Conservation (phyloP, 768 basidiomycete genomes). For the Lepiota subincarnata region DNA sequence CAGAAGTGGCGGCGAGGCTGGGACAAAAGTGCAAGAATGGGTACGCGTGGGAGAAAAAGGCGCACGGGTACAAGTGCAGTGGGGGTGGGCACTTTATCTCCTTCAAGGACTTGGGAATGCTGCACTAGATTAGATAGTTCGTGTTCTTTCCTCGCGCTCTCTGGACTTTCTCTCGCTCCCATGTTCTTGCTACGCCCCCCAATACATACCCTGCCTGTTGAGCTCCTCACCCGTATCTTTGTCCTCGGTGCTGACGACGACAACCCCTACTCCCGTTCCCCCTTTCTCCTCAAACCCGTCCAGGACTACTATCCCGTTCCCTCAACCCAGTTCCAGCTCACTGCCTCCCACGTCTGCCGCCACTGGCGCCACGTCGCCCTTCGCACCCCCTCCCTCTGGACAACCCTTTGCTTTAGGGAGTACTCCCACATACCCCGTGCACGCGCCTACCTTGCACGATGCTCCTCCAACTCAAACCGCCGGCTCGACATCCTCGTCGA, state of each 20-base stretch:
- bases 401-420: constrained; percentile 49
- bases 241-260: constrained; percentile 44
- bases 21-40: constrained; percentile 11
- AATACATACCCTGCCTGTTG: constrained; percentile 51
- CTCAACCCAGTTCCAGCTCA: constrained; percentile 46
- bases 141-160: not conserved
- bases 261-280: constrained; percentile 40
- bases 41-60: constrained; percentile 11
- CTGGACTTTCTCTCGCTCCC: not conserved
- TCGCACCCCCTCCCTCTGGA: constrained; percentile 49
- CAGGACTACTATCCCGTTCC: constrained; percentile 36
- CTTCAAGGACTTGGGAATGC: constrained; percentile 12
- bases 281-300: constrained; percentile 48
- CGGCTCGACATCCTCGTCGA: constrained; percentile 55
- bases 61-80: constrained; percentile 10
- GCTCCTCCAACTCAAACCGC: constrained; percentile 19
- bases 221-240: constrained; percentile 56
- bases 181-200: constrained; percentile 21
- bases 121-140: constrained; percentile 12
- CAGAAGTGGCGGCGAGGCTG: not conserved
- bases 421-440: constrained; percentile 47
- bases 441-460: constrained; percentile 38
- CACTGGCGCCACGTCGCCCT: constrained; percentile 56
- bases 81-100: constrained; percentile 10
- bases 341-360: constrained; percentile 54